These are phyloP conservation scores for Eimeria brunetti DNA, from an alignment of 169 alveolate species.

Conservation along the genomic window DNA sequence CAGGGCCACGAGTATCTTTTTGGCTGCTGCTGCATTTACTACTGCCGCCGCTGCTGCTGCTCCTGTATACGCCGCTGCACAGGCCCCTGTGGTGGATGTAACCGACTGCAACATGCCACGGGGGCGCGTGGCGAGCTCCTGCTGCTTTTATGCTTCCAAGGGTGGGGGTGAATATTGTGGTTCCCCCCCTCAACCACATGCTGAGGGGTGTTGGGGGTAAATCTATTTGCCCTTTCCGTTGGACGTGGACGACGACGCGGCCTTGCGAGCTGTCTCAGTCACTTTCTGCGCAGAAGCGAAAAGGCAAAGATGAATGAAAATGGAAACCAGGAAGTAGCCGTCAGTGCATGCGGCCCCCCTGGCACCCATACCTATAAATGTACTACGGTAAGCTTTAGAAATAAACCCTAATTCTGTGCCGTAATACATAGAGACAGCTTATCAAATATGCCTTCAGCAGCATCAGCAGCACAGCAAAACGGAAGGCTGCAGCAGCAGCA, in stretches of 20 bases:
- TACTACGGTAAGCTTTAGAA: neutral
- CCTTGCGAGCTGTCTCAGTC: conserved; percentile 17
- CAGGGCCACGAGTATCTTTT: neutral
- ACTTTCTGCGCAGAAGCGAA: conserved; percentile 31
- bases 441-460: neutral
- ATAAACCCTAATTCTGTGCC: neutral
- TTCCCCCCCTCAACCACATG: conserved; percentile 6
- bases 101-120: neutral
- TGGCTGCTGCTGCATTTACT: neutral
- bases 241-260: conserved; percentile 19
- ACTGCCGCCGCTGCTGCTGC: neutral
- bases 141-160: conserved; percentile 18
- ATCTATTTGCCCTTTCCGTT: neutral
- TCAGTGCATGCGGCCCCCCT: neutral
- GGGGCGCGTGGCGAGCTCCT: neutral
- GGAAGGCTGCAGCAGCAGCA: neutral
- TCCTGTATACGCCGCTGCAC: neutral
- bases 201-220: neutral
- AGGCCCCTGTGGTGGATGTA: neutral
- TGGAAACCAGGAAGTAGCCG: neutral
- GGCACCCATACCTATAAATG: neutral
- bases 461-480: neutral
- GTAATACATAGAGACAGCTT: no score
- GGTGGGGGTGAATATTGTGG: neutral
- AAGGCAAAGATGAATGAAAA: neutral